Base-by-base conservation (phyloP, 148 eudicot genomes). In the Simmondsia chinensis region DNA sequence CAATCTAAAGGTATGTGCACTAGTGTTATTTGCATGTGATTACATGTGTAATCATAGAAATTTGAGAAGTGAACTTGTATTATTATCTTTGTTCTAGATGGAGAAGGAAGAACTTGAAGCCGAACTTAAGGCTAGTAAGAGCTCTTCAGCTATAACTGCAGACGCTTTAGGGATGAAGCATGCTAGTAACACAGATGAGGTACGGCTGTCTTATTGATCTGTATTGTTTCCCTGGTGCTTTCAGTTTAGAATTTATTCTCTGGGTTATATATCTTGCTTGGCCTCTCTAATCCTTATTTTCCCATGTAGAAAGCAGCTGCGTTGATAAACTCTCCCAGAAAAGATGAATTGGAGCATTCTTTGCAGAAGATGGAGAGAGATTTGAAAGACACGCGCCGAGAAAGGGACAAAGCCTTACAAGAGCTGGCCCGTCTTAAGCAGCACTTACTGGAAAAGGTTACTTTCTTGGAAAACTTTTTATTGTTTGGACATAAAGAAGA, bases 361-460 rank as follows among this genome's bases (percentile, higher is more conserved):
- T 56, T 85, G 52, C 72, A 34, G 32, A 82, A 68, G 39, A 30
- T 72, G 62, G 86, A 86, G 73, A 82, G 69, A 52, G 86, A 86
- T 31, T 65, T 91, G 61, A 77, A 76, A 58, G 88, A 72, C 52
- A 48, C 83, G n/a, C 38, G 70, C 25, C 75, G 46, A 51, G 73
- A 70, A 57, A 85, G 63, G 74, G 95, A 85, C 56, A 91, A 79
- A 66, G 89, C 94, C 57, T 48, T 68, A 44, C 88, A 82, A 50
- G 64, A 86, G 67, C 77, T 91, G 43, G 72, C 76, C 48, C 94
- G 99, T 49, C 94, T 91, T 24, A 91, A 91, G 75, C 87, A 91
- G 71, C 99, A 91, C 63, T 82, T 91, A 49, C 61, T 91, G 45
- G 88, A 91, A 41, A 91, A 91, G 99, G 99, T 89, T 57, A 20